Base-by-base conservation (phyloP, 768 basidiomycete species). In the Auricularia sp. region DNA sequence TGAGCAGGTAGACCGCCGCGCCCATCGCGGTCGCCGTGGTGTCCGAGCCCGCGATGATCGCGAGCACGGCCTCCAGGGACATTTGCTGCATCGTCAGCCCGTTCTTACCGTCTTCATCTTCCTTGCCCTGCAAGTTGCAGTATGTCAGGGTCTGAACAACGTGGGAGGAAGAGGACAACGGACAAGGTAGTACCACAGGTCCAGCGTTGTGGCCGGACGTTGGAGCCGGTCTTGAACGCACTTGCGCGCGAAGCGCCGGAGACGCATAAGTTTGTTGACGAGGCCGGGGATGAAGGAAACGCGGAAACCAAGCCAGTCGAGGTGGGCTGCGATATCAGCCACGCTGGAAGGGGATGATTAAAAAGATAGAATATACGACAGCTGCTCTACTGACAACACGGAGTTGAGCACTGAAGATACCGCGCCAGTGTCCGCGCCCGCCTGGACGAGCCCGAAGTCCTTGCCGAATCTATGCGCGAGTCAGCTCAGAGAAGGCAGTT, bases 1-100 rank as follows among this genome's bases (percentile, higher is more conserved):
- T 16, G 5, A 68, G n/a, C 54, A 65, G 62, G 51, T 64, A 66
- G 33, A 68, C 23, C n/a, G 62, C 74, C 1, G 67, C 74, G n/a
- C 74, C 69, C 12, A 72, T 67, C 10, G 73, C 72, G 62, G 71
- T 77, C 0, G 76, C 73, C 14, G 74, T 74, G 8, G 74, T 59
- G 18, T 59, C 56, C 34, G 56, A 29, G 14, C 56, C 56, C 6
- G 56, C 56, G 34, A 59, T 34, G 29, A 59, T 16, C 5, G 47
- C 47, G 47, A 51, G 47, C 10, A 21, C 21, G 47, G 18, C 47
- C 14, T 51, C 47, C 11, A 21, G 18, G 11, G 47, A 16, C 47
- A 51, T 18, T 21, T 51, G 11, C 11, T 18, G 18, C 47, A 6
- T 16, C 47, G 18, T 16, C 6, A 51, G 47, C 18, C 10, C 18